A percentile compares a stretch with the other conserved stretches of the same genome.
Conservation (phyloP, 2,329 filamentous ascomycete genomes). For the Cytospora chrysosperma region DNA sequence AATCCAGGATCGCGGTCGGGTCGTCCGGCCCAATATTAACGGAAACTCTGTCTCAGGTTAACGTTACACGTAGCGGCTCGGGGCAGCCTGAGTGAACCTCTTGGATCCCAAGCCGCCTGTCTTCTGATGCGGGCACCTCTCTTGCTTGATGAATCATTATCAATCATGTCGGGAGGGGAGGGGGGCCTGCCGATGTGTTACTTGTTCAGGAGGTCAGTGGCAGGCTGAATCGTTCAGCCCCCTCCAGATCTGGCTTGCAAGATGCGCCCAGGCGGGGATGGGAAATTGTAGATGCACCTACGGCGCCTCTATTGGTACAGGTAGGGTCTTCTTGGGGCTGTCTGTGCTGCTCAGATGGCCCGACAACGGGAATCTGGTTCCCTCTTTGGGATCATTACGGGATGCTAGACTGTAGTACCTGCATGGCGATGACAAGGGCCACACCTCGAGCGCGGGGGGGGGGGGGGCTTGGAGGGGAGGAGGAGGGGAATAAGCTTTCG, state of each 20-base stretch:
- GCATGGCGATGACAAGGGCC: neutral
- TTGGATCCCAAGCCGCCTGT: neutral
- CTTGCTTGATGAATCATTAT: neutral
- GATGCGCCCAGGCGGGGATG: neutral
- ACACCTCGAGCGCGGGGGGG: neutral
- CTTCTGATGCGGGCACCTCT: neutral
- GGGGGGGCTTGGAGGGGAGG: too few species aligned
- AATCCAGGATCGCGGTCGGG: too few species aligned
- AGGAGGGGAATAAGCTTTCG: neutral
- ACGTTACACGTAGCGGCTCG: neutral
- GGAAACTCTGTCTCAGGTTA: neutral
- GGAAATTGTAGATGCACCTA: neutral
- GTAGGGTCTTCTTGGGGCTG: neutral
- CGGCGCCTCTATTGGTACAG: neutral
- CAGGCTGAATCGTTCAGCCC: neutral
- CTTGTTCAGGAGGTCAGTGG: neutral
- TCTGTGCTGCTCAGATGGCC: neutral
- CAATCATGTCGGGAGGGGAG: neutral
- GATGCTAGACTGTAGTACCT: neutral
- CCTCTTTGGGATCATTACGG: neutral
- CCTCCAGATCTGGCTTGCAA: neutral
- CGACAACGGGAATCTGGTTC: too few species aligned
- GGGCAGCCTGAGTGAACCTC: neutral
- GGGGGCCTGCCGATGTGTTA: neutral
- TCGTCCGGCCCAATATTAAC: neutral